Base-by-base conservation (phyloP, 805 yeast species). In the Starmerella roubikii region DNA sequence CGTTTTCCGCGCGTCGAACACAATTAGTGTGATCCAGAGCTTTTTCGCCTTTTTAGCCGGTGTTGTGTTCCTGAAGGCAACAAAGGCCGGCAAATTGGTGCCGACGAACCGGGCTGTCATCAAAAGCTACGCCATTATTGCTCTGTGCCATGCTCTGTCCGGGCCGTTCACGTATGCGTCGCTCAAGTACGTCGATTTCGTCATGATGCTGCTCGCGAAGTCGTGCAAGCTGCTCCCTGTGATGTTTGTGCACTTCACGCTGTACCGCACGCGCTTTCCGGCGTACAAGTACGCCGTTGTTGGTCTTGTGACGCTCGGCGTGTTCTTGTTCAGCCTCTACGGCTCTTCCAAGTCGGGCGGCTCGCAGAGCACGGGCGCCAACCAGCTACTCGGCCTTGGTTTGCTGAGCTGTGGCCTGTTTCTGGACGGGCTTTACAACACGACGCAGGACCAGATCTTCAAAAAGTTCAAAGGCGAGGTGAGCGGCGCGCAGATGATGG, bases 141-240 rank as follows among this genome's bases (percentile, higher is more conserved):
- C 58, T 1, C 49, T 49, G 36, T 74, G 94, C 8, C 88, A 86
- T 50, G 74, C 93, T 18, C 52, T 86, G 20, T 74, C 94, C 1
- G 71, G 86, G 2, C 95, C 95, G 4, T 60, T 91, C 32, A 91
- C 93, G 1, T 76, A 83, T 44, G 70, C 76, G 30, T 74, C 94
- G 16, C 61, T 88, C 43, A 67, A 71, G 35, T 83, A 88, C 56
- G 88, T 91, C 24, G 94, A 83, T 54, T 91, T 81, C 54, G 62
- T 91, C 53, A 79, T 93, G 0, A 78, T 73, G 50, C 69, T 88
- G 46, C 67, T 91, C 44, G 93, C 95, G 16, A 91, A 91, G 55
- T 78, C 94, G 39, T 88, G 97, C 57, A 91, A 91, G 53, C 67
- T 91, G 57, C 73, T 91, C 18, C 99, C 99, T 0, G 94, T 88